These are phyloP conservation scores for Alternaria sp. DNA, from an alignment of 2,329 filamentous ascomycete genomes.

Conservation along the genomic window DNA sequence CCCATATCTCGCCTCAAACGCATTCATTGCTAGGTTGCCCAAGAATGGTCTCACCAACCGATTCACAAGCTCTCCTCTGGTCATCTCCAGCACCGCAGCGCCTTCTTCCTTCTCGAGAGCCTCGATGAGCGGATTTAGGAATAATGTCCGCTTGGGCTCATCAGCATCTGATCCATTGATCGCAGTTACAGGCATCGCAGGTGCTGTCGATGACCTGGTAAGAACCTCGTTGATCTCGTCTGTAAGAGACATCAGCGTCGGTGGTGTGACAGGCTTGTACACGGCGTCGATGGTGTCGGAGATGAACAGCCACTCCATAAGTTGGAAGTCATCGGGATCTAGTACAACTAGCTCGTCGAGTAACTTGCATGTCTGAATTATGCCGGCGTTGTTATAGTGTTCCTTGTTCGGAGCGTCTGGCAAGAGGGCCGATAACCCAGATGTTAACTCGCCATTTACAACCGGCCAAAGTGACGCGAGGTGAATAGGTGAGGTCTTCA, in stretches of 20 bases:
- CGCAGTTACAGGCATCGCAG: slow-evolving; percentile 6
- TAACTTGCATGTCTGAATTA: slow-evolving; percentile 93
- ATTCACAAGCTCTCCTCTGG: slow-evolving; percentile 70
- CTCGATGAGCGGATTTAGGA: slow-evolving; percentile 54
- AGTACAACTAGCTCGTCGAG: slow-evolving; percentile 87
- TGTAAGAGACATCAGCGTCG: slow-evolving; percentile 75
- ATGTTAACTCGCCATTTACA: slow-evolving; percentile 84
- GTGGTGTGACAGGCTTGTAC: slow-evolving; percentile 74
- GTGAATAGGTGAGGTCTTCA: slow-evolving; percentile 81
- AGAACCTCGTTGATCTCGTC: slow-evolving; percentile 86
- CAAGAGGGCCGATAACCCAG: slow-evolving; percentile 77
- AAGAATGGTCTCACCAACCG: slow-evolving; percentile 88
- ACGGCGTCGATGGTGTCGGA: slow-evolving; percentile 97
- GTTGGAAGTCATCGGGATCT: slow-evolving; percentile 93
- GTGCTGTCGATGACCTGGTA: slow-evolving; percentile 28
- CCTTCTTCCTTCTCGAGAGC: slow-evolving; percentile 45
- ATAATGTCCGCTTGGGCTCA: slow-evolving; percentile 46
- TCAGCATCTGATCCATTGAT: slow-evolving; percentile 5
- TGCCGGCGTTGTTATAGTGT: slow-evolving; percentile 76
- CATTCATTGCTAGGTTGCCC: slow-evolving; percentile 87
- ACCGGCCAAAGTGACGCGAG: slow-evolving; percentile 89
- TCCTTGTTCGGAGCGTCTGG: slow-evolving; percentile 74
- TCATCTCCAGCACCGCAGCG: slow-evolving; percentile 60
- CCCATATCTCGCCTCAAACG: slow-evolving; percentile 91
- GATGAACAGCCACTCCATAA: slow-evolving; percentile 98